A percentile compares a stretch with the other conserved stretches of the same genome.
Evolutionary conservation across 2,329 filamentous ascomycete species (phyloP).

Genomic region (Exophiala dermatitidis): DNA sequence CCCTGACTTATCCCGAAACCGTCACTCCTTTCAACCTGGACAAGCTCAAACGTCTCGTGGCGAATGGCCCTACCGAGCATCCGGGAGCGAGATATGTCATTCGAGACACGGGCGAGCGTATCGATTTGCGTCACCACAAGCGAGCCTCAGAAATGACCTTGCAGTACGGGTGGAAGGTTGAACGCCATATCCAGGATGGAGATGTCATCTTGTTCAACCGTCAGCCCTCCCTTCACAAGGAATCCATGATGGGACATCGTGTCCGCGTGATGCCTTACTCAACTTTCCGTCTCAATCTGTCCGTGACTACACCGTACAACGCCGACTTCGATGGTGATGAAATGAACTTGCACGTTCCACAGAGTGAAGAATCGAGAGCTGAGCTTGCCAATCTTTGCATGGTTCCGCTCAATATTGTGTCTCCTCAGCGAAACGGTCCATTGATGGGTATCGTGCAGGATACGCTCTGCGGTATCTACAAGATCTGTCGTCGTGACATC

Average conservation of each 20-base stretch:
- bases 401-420: constrained; percentile 98
- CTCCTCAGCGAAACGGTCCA: constrained; percentile 90
- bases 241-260: constrained; percentile 99
- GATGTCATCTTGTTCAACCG: constrained; percentile 99
- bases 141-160: constrained; percentile 77
- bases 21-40: constrained; percentile 97
- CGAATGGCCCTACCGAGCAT: constrained; percentile 89
- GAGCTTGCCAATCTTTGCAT: constrained; percentile 92
- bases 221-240: constrained; percentile 97
- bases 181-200: constrained; percentile 89
- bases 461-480: constrained; percentile 92
- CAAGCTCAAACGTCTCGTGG: constrained; percentile 79
- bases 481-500: constrained; percentile 85
- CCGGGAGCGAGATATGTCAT: constrained; percentile 97
- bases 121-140: constrained; percentile 90
- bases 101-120: constrained; percentile 83
- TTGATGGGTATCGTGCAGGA: constrained; percentile 99
- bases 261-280: constrained; percentile 98
- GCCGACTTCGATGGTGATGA: constrained; percentile 99
- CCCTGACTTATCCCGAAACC: constrained; percentile 90
- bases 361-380: constrained; percentile 91
- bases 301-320: constrained; percentile 97
- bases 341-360: constrained; percentile 99
- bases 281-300: constrained; percentile 94
- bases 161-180: constrained; percentile 97